Conservation (phyloP, 177 flowering plant species). For the Tripterygium wilfordii region DNA sequence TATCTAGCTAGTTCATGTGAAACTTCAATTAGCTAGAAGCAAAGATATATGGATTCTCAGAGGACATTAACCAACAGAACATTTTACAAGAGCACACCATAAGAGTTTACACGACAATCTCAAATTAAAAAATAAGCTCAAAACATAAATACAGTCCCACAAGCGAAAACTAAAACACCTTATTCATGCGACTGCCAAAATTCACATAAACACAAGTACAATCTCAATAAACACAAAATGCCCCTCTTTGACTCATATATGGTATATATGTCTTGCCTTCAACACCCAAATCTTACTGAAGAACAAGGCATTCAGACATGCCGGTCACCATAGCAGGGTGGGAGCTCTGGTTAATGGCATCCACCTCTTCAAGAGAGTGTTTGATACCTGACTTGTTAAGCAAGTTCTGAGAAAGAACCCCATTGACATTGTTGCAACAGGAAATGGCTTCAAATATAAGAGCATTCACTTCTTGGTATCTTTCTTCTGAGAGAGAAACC, state of each 20-base stretch:
- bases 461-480: constrained; percentile 58
- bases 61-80: no score
- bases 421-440: constrained; percentile 7
- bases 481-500: constrained; percentile 68
- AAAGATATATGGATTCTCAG: no score
- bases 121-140: background rate
- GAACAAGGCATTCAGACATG: constrained; percentile 56
- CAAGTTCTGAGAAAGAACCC: background rate
- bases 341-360: constrained; percentile 16
- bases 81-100: no score
- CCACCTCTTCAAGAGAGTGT: constrained; percentile 17
- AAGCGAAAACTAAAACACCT: constrained; percentile 17
- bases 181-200: constrained; percentile 12
- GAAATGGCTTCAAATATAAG: constrained; percentile 52
- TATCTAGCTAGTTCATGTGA: no score
- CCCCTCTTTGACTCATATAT: background rate
- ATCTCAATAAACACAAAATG: no score
- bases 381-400: constrained; percentile 17
- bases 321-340: constrained; percentile 27
- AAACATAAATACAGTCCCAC: no score
- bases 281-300: constrained; percentile 15
- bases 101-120: no score
- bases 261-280: background rate
- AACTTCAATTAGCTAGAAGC: no score
- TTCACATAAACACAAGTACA: background rate